Evolutionary conservation across 2,329 filamentous ascomycete genomes (phyloP).

Genomic region (Trichoderma breve): DNA sequence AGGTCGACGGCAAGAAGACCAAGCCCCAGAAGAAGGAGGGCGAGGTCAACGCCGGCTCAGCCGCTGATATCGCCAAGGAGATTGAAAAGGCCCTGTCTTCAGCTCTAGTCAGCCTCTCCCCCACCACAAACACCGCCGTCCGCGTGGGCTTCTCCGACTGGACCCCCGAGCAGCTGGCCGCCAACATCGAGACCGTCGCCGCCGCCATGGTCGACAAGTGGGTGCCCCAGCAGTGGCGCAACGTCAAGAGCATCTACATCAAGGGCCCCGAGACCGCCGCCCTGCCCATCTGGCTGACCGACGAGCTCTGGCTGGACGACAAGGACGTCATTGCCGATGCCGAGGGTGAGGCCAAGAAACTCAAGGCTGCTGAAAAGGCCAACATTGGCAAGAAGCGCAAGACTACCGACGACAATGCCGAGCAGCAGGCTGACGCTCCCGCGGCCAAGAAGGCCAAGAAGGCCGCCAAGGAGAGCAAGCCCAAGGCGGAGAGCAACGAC

Average conservation of each 20-base stretch:
- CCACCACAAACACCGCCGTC: slow-evolving; percentile 76
- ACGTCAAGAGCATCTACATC: slow-evolving; percentile 80
- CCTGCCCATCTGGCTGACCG: slow-evolving; percentile 90
- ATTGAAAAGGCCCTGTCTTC: slow-evolving; percentile 73
- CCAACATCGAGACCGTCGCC: slow-evolving; percentile 75
- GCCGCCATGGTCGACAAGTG: slow-evolving; percentile 71
- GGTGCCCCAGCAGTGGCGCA: slow-evolving; percentile 83
- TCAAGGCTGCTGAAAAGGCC: slow-evolving; percentile 45
- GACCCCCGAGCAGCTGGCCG: slow-evolving; percentile 70
- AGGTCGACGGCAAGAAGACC: slow-evolving; percentile 57
- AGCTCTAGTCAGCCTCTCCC: slow-evolving; percentile 77
- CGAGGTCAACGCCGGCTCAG: slow-evolving; percentile 48
- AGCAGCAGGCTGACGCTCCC: slow-evolving; percentile 44
- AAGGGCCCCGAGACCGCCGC: slow-evolving; percentile 87
- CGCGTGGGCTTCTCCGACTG: slow-evolving; percentile 75
- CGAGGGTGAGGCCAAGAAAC: slow-evolving; percentile 46
- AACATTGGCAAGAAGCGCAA: slow-evolving; percentile 67
- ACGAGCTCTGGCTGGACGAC: slow-evolving; percentile 84
- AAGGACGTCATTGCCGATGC: slow-evolving; percentile 67
- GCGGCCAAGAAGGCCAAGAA: slow-evolving; percentile 38
- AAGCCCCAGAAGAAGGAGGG: slow-evolving; percentile 55
- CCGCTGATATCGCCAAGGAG: slow-evolving; percentile 72
- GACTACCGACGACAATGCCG: slow-evolving; percentile 41
- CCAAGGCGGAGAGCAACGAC: slow-evolving; percentile 47
- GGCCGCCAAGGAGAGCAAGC: slow-evolving; percentile 31